Percentiles rank a stretch among this genome's conserved stretches.
These are phyloP conservation scores for Phytopythium helicoides DNA, from an alignment of 352 stramenopile genomes.

Conservation along the genomic window DNA sequence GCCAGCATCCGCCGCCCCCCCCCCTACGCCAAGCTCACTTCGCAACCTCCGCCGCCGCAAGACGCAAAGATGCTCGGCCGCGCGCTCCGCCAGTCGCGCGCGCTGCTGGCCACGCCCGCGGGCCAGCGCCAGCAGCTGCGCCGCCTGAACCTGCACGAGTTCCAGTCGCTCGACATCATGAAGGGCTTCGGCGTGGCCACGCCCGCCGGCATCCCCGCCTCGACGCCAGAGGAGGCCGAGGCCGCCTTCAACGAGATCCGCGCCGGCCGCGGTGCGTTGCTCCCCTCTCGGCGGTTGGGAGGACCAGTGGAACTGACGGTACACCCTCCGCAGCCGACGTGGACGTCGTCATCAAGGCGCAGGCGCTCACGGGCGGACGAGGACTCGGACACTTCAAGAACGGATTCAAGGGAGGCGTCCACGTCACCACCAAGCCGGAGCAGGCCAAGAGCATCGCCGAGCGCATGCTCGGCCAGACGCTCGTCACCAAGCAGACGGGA, in stretches of 20 bases:
- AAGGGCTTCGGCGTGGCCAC: slow-evolving; percentile 84
- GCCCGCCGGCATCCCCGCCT: slow-evolving; percentile 63
- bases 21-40: too few relatives aligned
- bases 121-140: slow-evolving; percentile 67
- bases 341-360: slow-evolving; percentile 95
- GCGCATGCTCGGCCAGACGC: slow-evolving; percentile 92
- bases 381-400: slow-evolving; percentile 96
- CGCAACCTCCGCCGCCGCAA: slow-evolving; percentile 3
- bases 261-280: slow-evolving; percentile 53
- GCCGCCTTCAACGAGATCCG: slow-evolving; percentile 80
- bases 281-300: background rate
- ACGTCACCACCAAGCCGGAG: slow-evolving; percentile 92
- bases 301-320: background rate
- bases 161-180: slow-evolving; percentile 94
- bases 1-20: too few relatives aligned
- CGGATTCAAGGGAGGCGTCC: slow-evolving; percentile 97
- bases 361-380: slow-evolving; percentile 96
- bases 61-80: slow-evolving; percentile 77
- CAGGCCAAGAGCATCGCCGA: slow-evolving; percentile 80
- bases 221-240: slow-evolving; percentile 81
- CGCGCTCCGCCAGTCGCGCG: slow-evolving; percentile 37
- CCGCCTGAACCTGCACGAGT: slow-evolving; percentile 93
- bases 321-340: slow-evolving; percentile 39
- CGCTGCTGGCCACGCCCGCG: slow-evolving; percentile 50
- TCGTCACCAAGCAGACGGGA: slow-evolving; percentile 97